Evolutionary conservation across 345 rosid species (phyloP), one percentile per base, ranked within the genome.

Genomic region (Angophora floribunda): DNA sequence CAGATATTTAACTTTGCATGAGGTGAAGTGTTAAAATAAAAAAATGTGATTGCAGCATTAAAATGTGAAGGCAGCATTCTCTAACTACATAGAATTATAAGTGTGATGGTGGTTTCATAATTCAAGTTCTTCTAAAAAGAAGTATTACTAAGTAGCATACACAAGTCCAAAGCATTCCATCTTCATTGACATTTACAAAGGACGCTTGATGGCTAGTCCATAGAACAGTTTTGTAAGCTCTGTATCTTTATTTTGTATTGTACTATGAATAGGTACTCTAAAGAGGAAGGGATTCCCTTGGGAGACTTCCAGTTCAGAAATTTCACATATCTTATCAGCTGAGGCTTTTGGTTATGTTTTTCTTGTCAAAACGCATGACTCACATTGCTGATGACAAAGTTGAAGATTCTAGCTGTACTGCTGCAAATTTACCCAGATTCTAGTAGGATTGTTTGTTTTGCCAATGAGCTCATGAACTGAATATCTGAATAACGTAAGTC

Each of bases 311-410:
- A 51, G 47, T 82, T 51, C 87, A 92, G 94, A 90, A 97, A 97
- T 92, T 95, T 96, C 92, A 95, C 99, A 3, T 96, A 94, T 93
- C 96, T 97, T 59, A 89, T 97, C 75, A 98, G 95, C 99, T 97
- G 88, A 91, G 94, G 87, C 85, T 57, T 51, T 41, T 50, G 21
- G 16, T 57, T 63, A 75, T 36, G 13, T 49, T 80, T 52, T 85
- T 85, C 59, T 17, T 57, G 63, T 19, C 15, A 57, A 30, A n/a
- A 70, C 24, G 32, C 28, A 36, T 52, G 50, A 59, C 51, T 57
- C 51, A 51, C n/a, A 45, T 47, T 57, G 52, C 49, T 87, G 86
- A 70, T 70, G 51, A 67, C 44, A 17, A 86, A 44, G 32, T 8
- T 59, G 17, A 57, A 41, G 47, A 32, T 17, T 32, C 80, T 67